Percentiles rank a stretch among this genome's conserved stretches.
Evolutionary conservation across 129 eudicot species (phyloP).

Genomic region (Pulicaria dysenterica): DNA sequence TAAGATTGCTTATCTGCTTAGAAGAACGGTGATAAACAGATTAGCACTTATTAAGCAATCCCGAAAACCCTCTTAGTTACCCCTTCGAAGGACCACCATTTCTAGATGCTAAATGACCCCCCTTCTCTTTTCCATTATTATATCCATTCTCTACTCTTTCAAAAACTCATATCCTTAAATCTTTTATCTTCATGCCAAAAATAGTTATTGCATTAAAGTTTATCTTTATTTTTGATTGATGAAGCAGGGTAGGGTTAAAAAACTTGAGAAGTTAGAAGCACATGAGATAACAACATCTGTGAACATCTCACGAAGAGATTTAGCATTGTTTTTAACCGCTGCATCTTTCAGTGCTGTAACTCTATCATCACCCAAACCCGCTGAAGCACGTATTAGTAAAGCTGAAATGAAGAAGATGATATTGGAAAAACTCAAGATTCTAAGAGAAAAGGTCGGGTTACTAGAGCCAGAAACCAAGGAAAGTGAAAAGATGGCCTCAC

Average conservation of each 20-base stretch:
- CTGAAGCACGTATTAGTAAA: slow-evolving; percentile 54
- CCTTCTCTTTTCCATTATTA: neutral
- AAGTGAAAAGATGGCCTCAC: slow-evolving; percentile 26
- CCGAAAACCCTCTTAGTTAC: too few relatives aligned
- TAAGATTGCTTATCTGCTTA: too few relatives aligned
- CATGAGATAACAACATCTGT: slow-evolving; percentile 19
- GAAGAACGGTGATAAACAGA: too few relatives aligned
- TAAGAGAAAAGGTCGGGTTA: slow-evolving; percentile 60
- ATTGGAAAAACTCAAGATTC: slow-evolving; percentile 52
- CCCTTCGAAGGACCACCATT: too few relatives aligned
- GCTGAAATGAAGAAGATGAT: slow-evolving; percentile 54
- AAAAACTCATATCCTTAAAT: too few relatives aligned
- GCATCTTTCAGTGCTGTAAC: slow-evolving; percentile 44
- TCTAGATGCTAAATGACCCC: too few relatives aligned
- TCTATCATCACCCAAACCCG: slow-evolving; percentile 44
- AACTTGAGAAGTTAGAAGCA: slow-evolving; percentile 32
- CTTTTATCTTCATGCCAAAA: too few relatives aligned
- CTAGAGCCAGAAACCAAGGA: slow-evolving; percentile 44
- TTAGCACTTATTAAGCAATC: too few relatives aligned
- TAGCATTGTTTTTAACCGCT: slow-evolving; percentile 48
- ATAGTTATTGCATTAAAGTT: neutral
- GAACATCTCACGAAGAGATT: slow-evolving; percentile 49
- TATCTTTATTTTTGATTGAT: neutral
- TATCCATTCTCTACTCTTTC: neutral
- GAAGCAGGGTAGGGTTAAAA: slow-evolving; percentile 48